phyloP scores from a whole-genome alignment of 805 yeast genomes.

The Cyberlindnera mrakii region DNA sequence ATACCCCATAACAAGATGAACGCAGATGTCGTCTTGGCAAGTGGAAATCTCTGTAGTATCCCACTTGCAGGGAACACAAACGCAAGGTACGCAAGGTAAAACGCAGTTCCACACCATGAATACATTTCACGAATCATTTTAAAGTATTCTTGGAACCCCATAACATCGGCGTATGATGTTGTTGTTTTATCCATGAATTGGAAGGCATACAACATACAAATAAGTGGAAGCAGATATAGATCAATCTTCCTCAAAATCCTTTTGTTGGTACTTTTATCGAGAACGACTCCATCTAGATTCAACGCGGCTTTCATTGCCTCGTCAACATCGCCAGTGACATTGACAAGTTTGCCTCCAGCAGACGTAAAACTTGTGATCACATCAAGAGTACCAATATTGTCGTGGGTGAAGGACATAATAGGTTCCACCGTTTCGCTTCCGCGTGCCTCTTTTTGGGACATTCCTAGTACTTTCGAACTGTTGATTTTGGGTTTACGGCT shows the following conservation, averaged over 20 bases:
- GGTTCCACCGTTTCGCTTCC: no score
- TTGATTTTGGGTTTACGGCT: no score
- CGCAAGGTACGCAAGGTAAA: slow-evolving; percentile 56
- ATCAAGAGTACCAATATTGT: no score
- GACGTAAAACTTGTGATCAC: no score
- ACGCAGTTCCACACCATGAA: slow-evolving; percentile 53
- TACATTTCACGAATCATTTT: slow-evolving; percentile 40
- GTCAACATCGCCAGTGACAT: no score
- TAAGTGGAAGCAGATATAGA: slow-evolving; percentile 3
- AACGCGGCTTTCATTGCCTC: slow-evolving; percentile 7
- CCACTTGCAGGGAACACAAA: slow-evolving; percentile 46
- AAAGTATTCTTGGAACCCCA: slow-evolving; percentile 41
- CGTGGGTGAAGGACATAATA: no score
- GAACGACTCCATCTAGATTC: background rate
- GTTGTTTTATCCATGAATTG: slow-evolving; percentile 9
- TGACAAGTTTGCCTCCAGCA: no score
- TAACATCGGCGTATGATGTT: slow-evolving; percentile 37
- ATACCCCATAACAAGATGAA: slow-evolving; percentile 57
- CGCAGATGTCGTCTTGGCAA: slow-evolving; percentile 42
- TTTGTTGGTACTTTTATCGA: slow-evolving; percentile 4
- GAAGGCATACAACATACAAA: slow-evolving; percentile 4
- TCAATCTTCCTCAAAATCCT: slow-evolving; percentile 7
- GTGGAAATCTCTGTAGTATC: slow-evolving; percentile 48
- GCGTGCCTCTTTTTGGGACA: no score
- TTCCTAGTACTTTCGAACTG: no score